A percentile compares a stretch with the other conserved stretches of the same genome.
phyloP scores from a whole-genome alignment of 179 eudicot species.

The Kewa caespitosa region DNA sequence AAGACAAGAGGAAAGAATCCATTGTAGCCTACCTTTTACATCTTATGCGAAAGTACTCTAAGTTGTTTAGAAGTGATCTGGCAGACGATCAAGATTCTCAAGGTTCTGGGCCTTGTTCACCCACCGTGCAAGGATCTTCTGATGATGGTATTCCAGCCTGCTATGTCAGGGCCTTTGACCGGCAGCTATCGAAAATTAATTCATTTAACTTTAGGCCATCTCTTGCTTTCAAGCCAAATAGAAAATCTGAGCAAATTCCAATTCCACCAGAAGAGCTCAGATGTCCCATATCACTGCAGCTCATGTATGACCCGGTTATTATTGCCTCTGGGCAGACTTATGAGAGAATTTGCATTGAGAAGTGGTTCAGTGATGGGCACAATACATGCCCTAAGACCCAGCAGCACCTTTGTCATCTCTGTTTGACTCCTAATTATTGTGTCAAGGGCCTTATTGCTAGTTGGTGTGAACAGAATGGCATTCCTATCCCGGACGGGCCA shows the following conservation, averaged over 20 bases:
- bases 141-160: slow-evolving; percentile 44
- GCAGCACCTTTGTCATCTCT: slow-evolving; percentile 73
- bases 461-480: slow-evolving; percentile 94
- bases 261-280: slow-evolving; percentile 91
- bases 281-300: slow-evolving; percentile 95
- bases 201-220: slow-evolving; percentile 87
- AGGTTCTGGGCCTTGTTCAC: slow-evolving; percentile 96
- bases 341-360: slow-evolving; percentile 89
- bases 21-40: slow-evolving; percentile 84
- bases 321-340: slow-evolving; percentile 96
- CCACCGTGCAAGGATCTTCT: slow-evolving; percentile 65
- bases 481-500: slow-evolving; percentile 74
- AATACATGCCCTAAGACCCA: slow-evolving; percentile 95
- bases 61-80: slow-evolving; percentile 81
- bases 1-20: slow-evolving; percentile 91
- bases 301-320: slow-evolving; percentile 96
- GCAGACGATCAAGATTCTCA: slow-evolving; percentile 95
- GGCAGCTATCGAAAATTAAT: slow-evolving; percentile 67
- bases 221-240: slow-evolving; percentile 61
- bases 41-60: slow-evolving; percentile 90
- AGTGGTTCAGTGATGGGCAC: slow-evolving; percentile 95
- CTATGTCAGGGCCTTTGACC: slow-evolving; percentile 60
- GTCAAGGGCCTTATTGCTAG: slow-evolving; percentile 90
- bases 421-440: slow-evolving; percentile 91
- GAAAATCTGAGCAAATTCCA: slow-evolving; percentile 64